Percentiles rank a stretch among this genome's conserved stretches.
Conservation (phyloP, 1,139 yeast species). For the Blastobotrys capitulatus region DNA sequence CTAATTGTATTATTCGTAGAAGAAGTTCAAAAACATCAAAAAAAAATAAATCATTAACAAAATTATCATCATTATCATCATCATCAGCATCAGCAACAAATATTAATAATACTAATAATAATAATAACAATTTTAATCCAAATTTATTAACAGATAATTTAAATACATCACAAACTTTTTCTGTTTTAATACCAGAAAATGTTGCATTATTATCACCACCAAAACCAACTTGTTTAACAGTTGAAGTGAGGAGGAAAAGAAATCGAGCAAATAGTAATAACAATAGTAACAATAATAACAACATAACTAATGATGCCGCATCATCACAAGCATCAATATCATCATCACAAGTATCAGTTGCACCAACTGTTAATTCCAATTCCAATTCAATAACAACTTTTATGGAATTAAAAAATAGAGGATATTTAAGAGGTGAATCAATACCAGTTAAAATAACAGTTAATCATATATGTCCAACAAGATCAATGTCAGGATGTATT, state of each 20-base stretch:
- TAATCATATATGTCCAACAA: constrained; percentile 63
- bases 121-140: background rate
- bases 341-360: background rate
- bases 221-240: constrained; percentile 57
- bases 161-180: constrained; percentile 41
- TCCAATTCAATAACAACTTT: constrained; percentile 34
- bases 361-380: background rate
- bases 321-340: constrained; percentile 2
- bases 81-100: too few species aligned
- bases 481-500: constrained; percentile 71
- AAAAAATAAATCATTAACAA: background rate
- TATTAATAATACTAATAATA: background rate
- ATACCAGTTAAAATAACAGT: constrained; percentile 66
- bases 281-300: background rate
- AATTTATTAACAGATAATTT: constrained; percentile 16
- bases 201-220: constrained; percentile 62
- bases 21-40: background rate
- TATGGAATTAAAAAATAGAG: constrained; percentile 59
- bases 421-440: constrained; percentile 71
- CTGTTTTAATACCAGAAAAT: constrained; percentile 68
- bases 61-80: too few species aligned
- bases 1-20: constrained; percentile 23
- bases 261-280: constrained; percentile 11
- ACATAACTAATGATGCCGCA: background rate
- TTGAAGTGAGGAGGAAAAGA: constrained; percentile 41